Conservation (phyloP, 1,284 basidiomycete genomes). For the Macrocystidia cucumis region DNA sequence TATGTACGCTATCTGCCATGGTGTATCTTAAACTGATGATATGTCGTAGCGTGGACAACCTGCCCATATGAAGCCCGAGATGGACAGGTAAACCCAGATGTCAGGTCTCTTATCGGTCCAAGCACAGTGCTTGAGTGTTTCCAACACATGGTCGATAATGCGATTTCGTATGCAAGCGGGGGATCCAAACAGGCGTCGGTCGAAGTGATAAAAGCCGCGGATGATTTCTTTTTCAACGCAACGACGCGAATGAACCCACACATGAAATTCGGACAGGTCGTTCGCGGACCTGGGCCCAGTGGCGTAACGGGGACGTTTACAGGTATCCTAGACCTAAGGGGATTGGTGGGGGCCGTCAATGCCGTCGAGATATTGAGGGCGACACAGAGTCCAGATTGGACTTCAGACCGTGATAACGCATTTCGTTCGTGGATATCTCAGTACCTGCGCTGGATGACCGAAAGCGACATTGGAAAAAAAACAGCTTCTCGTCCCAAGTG, state of each 20-base stretch:
- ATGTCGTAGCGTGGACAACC: constrained; percentile 40
- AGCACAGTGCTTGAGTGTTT: constrained; percentile 35
- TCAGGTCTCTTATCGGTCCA: constrained; percentile 38
- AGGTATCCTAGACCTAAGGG: constrained; percentile 49
- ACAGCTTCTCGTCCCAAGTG: constrained; percentile 29
- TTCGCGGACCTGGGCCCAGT: constrained; percentile 43
- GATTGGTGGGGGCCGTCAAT: constrained; percentile 46
- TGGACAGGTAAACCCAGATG: constrained; percentile 56
- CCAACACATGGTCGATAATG: constrained; percentile 44
- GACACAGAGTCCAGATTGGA: constrained; percentile 36
- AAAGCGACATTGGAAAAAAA: constrained; percentile 34
- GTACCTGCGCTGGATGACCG: constrained; percentile 43
- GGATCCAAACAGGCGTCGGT: constrained; percentile 27
- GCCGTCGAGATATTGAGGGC: constrained; percentile 36
- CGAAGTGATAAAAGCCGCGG: constrained; percentile 31
- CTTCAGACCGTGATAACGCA: constrained; percentile 26
- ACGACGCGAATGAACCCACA: constrained; percentile 54
- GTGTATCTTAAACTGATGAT: constrained; percentile 10
- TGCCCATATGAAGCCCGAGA: constrained; percentile 46
- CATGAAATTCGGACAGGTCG: constrained; percentile 52
- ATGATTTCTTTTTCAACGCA: constrained; percentile 43
- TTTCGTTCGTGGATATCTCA: constrained; percentile 38
- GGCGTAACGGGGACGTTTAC: constrained; percentile 43
- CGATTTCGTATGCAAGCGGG: constrained; percentile 37
- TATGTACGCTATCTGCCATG: constrained; percentile 17